Conservation (phyloP, 1,284 basidiomycete genomes). For the Trichosporon faecale region DNA sequence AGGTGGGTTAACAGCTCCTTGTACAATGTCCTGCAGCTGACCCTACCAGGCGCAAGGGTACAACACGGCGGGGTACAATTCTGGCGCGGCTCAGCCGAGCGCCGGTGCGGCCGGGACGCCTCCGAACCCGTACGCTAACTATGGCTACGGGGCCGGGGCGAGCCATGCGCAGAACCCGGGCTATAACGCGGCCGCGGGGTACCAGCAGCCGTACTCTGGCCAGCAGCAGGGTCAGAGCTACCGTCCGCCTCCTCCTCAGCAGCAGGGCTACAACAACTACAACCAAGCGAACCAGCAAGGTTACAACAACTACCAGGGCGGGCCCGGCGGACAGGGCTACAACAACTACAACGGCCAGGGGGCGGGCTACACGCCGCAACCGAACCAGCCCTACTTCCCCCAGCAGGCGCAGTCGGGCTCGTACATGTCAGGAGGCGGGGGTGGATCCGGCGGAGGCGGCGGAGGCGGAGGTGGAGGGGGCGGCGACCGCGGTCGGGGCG, state of each 20-base stretch:
- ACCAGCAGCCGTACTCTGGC: slow-evolving; percentile 6
- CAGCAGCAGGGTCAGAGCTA: slow-evolving; percentile 16
- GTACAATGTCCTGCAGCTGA: neutral
- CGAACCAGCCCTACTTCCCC: slow-evolving; percentile 30
- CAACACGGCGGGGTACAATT: slow-evolving; percentile 15
- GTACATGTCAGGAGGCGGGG: slow-evolving; percentile 9
- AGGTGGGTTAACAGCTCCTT: slow-evolving; percentile 30
- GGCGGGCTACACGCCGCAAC: slow-evolving; percentile 20
- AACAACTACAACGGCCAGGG: slow-evolving; percentile 17
- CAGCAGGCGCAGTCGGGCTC: slow-evolving; percentile 10
- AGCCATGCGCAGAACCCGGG: slow-evolving; percentile 25
- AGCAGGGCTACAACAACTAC: slow-evolving; percentile 16
- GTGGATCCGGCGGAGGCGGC: slow-evolving; percentile 2
- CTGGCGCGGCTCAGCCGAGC: slow-evolving; percentile 24
- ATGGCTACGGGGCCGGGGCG: slow-evolving; percentile 49
- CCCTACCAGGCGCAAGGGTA: slow-evolving; percentile 11
- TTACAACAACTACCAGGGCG: slow-evolving; percentile 15
- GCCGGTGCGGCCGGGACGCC: slow-evolving; percentile 18
- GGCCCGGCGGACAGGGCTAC: slow-evolving; percentile 20
- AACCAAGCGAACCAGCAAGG: slow-evolving; percentile 12
- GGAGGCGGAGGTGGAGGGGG: neutral
- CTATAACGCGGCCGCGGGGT: slow-evolving; percentile 11
- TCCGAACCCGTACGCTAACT: slow-evolving; percentile 47
- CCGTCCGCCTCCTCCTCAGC: slow-evolving; percentile 14
- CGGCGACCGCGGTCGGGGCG: neutral